phyloP scores from a whole-genome alignment of 306 rosid genomes.

The Lotus japonicus region DNA sequence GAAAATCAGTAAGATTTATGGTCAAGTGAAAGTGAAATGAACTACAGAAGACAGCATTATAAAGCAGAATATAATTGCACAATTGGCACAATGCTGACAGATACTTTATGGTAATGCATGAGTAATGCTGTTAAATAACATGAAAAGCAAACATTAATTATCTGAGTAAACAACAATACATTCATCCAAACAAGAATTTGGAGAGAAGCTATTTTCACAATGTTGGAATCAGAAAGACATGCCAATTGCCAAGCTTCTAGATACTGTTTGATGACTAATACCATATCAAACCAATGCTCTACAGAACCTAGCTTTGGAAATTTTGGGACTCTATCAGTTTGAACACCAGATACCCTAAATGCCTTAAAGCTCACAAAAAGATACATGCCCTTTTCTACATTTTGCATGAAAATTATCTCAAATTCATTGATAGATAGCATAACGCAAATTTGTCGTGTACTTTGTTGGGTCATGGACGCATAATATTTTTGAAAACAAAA shows the following conservation, averaged over 20 bases:
- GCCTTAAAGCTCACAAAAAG: background rate
- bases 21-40: background rate
- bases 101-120: background rate
- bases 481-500: too few relatives aligned
- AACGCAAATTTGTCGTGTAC: too few relatives aligned
- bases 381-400: background rate
- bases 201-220: background rate
- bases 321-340: background rate
- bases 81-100: background rate
- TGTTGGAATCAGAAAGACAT: background rate
- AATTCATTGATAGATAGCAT: background rate
- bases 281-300: background rate
- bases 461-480: too few relatives aligned
- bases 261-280: background rate
- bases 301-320: background rate
- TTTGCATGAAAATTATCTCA: background rate
- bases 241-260: background rate
- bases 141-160: background rate
- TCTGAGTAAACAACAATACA: background rate
- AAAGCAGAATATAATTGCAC: constrained; percentile 5
- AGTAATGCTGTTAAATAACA: background rate
- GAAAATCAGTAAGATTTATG: background rate
- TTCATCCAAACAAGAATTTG: background rate
- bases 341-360: background rate
- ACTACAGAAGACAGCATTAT: background rate